Base-by-base conservation (phyloP, 2,329 filamentous ascomycete species). In the Hymenoscyphus fraxineus region DNA sequence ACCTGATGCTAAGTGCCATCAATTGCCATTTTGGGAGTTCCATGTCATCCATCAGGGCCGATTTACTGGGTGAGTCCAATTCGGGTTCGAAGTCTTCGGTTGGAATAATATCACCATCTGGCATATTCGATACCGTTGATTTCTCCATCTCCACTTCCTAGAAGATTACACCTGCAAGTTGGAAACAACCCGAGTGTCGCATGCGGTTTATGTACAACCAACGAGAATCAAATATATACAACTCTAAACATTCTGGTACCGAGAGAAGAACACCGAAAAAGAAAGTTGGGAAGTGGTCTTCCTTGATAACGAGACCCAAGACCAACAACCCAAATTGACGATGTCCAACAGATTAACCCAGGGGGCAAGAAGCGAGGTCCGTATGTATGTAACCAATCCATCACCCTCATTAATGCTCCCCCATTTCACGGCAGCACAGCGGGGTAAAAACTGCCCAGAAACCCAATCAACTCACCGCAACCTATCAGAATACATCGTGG, bases 11-110 rank as follows among this genome's bases (percentile, higher is more conserved):
- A 16, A 68, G 27, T 55, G 55, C 60, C n/a, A 65, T n/a, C 6
- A 68, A 54, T 31, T 65, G 62, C 65, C 63, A 68, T 65, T 58
- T 65, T 38, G 63, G 63, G 44, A 68, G 63, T 16, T 41, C 41
- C 7, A 58, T 60, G 35, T 51, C 40, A 3, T 58, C 47, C 54
- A 16, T 22, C 6, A 47, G 44, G 9, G 16, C 22, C 19, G n/a
- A 47, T 47, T 47, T 5, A 47, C 44, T 22, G 19, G 44, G n/a
- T 19, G 44, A 47, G n/a, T 47, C 44, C n/a, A 19, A 4, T 5
- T n/a, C 16, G n/a, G 44, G n/a, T 10, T 47, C 44, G 16, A 47
- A 47, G 44, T 19, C 44, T 47, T 47, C 19, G 16, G 16, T 22
- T 47, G n/a, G 16, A 7, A 19, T 19, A 9, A 47, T 19, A 47